Conservation (phyloP, 768 basidiomycete genomes). For the Hygrophoropsis aurantiaca region DNA sequence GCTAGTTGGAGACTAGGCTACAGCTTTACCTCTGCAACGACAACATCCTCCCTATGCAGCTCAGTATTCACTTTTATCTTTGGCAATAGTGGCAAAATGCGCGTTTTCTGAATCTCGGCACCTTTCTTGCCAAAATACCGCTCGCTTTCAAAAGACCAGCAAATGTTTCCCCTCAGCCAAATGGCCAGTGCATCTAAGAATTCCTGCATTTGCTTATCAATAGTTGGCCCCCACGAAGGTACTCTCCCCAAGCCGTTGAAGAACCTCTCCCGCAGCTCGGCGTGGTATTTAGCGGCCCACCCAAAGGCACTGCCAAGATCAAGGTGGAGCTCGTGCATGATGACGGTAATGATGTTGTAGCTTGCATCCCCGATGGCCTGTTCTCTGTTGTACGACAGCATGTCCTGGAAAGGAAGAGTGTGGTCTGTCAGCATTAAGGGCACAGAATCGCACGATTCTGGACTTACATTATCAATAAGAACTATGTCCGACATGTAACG, state of each 20-base stretch:
- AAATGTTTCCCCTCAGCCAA: conserved; percentile 22
- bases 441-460: too few species aligned
- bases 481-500: not conserved
- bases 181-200: conserved; percentile 25
- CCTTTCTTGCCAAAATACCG: conserved; percentile 31
- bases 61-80: not conserved
- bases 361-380: conserved; percentile 30
- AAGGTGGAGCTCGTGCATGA: conserved; percentile 29
- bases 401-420: conserved; percentile 23
- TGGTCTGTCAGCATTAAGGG: too few species aligned
- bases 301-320: conserved; percentile 27
- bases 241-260: conserved; percentile 18
- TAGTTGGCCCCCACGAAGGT: conserved; percentile 26
- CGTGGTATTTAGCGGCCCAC: conserved; percentile 18
- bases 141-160: conserved; percentile 30
- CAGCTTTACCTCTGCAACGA: too few species aligned
- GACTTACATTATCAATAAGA: not conserved
- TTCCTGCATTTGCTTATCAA: conserved; percentile 20
- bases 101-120: conserved; percentile 18
- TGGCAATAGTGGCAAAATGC: conserved; percentile 8
- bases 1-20: too few species aligned
- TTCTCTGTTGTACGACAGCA: conserved; percentile 37
- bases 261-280: conserved; percentile 14
- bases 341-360: conserved; percentile 34
- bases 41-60: not conserved